Evolutionary conservation across 1,284 basidiomycete genomes (phyloP).

Genomic region (Sanguinoderma infundibulare): DNA sequence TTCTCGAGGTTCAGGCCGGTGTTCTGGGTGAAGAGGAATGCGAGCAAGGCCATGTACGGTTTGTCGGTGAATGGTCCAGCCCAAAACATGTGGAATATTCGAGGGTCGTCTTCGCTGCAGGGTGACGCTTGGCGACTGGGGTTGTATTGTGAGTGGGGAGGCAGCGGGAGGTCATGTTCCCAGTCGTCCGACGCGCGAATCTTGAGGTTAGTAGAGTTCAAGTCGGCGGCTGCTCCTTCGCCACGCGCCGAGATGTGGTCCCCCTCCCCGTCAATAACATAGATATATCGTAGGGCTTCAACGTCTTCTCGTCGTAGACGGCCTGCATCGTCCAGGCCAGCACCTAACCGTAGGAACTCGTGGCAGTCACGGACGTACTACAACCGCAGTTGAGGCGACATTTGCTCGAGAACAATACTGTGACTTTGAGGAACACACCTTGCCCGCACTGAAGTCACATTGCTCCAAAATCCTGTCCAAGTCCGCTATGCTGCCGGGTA

Average conservation of each 20-base stretch:
- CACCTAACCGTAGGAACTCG: conserved; percentile 72
- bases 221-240: conserved; percentile 3
- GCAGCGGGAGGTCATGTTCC: conserved; percentile 44
- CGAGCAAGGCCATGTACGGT: conserved; percentile 75
- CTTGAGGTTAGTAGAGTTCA: background rate
- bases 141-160: conserved; percentile 40
- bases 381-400: conserved; percentile 5
- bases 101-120: conserved; percentile 70
- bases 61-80: conserved; percentile 81
- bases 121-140: conserved; percentile 43
- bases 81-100: conserved; percentile 85
- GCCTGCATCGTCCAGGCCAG: conserved; percentile 63
- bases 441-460: conserved; percentile 84
- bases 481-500: conserved; percentile 82
- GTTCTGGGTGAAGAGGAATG: conserved; percentile 80
- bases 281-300: conserved; percentile 70
- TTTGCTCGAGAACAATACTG: background rate
- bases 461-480: conserved; percentile 87
- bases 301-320: conserved; percentile 61
- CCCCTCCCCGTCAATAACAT: conserved; percentile 54
- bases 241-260: conserved; percentile 39
- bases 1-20: conserved; percentile 60
- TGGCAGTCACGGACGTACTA: conserved; percentile 81
- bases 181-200: conserved; percentile 37
- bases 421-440: conserved; percentile 44